Conservation (phyloP, 208 protist species). For the Strigomonas galati region DNA sequence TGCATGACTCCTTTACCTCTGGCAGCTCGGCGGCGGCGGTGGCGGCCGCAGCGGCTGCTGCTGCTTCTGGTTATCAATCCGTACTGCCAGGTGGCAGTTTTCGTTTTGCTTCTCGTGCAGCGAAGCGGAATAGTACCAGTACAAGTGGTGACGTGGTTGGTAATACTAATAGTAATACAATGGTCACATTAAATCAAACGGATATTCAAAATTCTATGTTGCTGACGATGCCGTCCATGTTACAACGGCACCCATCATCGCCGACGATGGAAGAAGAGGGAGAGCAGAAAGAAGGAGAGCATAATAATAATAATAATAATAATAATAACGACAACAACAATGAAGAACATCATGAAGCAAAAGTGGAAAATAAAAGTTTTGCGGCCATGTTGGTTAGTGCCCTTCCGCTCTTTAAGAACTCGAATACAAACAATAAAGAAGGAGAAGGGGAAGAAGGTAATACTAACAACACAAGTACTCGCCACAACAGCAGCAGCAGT, state of each 20-base stretch:
- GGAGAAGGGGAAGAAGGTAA: background rate
- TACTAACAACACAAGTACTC: background rate
- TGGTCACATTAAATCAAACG: background rate
- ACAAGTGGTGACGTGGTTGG: no score
- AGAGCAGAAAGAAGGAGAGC: no score
- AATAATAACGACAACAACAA: background rate
- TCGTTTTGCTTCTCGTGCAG: background rate
- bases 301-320: no score
- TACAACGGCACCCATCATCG: background rate
- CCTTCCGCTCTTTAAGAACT: background rate
- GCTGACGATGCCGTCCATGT: background rate
- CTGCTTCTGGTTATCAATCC: background rate
- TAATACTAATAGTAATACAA: no score
- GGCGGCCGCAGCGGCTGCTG: no score
- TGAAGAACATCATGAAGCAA: background rate
- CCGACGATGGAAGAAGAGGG: no score
- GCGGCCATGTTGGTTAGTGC: background rate
- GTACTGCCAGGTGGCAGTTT: background rate
- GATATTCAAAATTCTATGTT: background rate
- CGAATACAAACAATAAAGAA: no score
- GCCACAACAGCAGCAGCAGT: background rate
- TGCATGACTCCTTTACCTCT: background rate
- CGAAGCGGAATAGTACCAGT: no score
- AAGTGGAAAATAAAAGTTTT: background rate
- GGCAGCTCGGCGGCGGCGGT: no score